Evolutionary conservation across 345 rosid genomes (phyloP).

Genomic region (Gossypium bickii): DNA sequence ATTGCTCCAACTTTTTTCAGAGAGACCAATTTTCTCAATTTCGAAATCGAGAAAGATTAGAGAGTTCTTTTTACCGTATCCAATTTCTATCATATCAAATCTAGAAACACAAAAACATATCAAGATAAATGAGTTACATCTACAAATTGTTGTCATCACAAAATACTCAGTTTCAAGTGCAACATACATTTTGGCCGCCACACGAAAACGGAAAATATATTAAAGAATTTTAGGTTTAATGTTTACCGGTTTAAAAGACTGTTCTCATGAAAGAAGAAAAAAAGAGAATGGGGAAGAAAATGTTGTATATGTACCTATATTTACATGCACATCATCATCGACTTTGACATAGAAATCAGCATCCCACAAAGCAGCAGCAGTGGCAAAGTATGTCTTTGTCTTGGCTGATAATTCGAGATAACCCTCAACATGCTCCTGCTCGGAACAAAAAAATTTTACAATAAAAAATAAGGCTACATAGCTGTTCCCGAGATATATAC

Average conservation of each 20-base stretch:
- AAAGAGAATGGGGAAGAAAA: background rate
- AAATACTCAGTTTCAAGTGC: too few relatives aligned
- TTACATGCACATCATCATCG: slow-evolving; percentile 96
- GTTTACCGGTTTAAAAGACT: background rate
- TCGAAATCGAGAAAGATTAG: too few relatives aligned
- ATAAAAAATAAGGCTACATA: background rate
- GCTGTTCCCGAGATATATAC: background rate
- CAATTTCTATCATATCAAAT: too few relatives aligned
- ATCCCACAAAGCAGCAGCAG: slow-evolving; percentile 89
- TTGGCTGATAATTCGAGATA: slow-evolving; percentile 95
- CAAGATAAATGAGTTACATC: too few relatives aligned
- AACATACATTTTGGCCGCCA: background rate
- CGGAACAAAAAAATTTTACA: slow-evolving; percentile 8
- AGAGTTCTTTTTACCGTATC: too few relatives aligned
- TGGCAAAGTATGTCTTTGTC: slow-evolving; percentile 76
- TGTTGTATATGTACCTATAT: slow-evolving; percentile 56
- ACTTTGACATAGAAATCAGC: slow-evolving; percentile 97
- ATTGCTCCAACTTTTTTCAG: too few relatives aligned
- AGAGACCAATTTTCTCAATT: too few relatives aligned
- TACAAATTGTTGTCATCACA: too few relatives aligned
- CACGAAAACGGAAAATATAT: background rate
- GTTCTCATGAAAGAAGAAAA: background rate
- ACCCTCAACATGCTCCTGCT: slow-evolving; percentile 94
- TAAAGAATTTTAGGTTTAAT: background rate
- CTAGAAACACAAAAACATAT: too few relatives aligned